These are phyloP conservation scores for Trypanosoma scelopori DNA, from an alignment of 208 protist genomes.

Conservation along the genomic window DNA sequence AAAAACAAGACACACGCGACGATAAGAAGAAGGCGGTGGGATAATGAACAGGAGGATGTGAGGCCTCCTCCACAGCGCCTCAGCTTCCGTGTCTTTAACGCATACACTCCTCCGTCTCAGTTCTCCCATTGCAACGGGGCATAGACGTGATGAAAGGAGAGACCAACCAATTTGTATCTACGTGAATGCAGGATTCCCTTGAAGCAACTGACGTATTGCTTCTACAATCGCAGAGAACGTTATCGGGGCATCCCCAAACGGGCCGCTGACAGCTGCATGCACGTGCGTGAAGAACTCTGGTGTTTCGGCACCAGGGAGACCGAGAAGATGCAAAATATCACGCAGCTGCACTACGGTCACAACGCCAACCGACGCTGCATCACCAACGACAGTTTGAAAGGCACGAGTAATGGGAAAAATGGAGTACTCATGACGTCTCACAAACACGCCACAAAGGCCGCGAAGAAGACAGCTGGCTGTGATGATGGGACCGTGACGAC, in stretches of 20 bases:
- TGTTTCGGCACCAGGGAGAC: background rate
- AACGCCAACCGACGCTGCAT: background rate
- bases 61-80: too few relatives aligned
- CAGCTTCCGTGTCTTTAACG: too few relatives aligned
- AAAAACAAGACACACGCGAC: too few relatives aligned
- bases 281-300: constrained; percentile 8
- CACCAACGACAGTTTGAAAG: background rate
- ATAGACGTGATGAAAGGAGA: background rate
- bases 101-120: too few relatives aligned
- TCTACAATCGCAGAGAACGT: constrained; percentile 13
- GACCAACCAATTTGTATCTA: constrained; percentile 2
- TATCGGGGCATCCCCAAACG: background rate
- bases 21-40: constrained; percentile 3
- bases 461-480: background rate
- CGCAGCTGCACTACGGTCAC: background rate
- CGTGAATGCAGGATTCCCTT: background rate
- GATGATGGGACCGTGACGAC: background rate
- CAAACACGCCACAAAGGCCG: background rate
- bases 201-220: background rate
- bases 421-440: constrained; percentile 10
- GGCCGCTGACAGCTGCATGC: background rate
- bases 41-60: background rate
- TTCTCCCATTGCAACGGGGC: too few relatives aligned
- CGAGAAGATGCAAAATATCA: background rate
- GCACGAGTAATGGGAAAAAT: constrained; percentile 3